Percentiles rank a stretch among this genome's conserved stretches.
These are phyloP conservation scores for Conticribra weissflogii DNA, from an alignment of 108 stramenopile species.

Conservation along the genomic window DNA sequence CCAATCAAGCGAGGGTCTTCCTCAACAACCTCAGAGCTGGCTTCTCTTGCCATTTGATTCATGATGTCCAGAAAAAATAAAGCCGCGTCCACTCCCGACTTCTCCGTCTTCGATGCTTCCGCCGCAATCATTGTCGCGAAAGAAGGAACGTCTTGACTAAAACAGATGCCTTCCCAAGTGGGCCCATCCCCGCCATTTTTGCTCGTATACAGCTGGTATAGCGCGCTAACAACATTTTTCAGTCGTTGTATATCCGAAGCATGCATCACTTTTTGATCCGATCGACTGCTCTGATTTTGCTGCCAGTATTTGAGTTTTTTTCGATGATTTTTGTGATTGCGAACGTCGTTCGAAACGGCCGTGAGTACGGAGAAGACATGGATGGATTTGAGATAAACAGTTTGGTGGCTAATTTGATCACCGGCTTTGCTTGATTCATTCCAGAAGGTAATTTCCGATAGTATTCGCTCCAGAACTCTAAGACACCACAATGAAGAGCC, in stretches of 20 bases:
- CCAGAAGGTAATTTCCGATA: slow-evolving; percentile 17
- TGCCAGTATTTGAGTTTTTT: not conserved
- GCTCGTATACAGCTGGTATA: not conserved
- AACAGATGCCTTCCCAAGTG: slow-evolving; percentile 13
- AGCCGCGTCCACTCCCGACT: slow-evolving; percentile 24
- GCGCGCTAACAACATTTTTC: not conserved
- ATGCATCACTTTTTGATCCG: not conserved
- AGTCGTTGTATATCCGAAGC: not conserved
- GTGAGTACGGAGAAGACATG: slow-evolving; percentile 33
- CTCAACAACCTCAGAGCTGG: not conserved
- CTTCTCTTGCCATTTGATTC: slow-evolving; percentile 18
- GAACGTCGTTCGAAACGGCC: slow-evolving; percentile 24
- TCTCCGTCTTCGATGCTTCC: slow-evolving; percentile 17
- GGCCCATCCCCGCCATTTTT: not conserved
- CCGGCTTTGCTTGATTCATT: slow-evolving; percentile 4
- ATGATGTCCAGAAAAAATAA: slow-evolving; percentile 27
- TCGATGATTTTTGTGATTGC: slow-evolving; percentile 6
- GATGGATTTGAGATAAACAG: slow-evolving; percentile 20
- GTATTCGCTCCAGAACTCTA: slow-evolving; percentile 16
- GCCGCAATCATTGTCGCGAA: slow-evolving; percentile 47
- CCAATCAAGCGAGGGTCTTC: slow-evolving; percentile 45
- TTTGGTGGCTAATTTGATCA: not conserved
- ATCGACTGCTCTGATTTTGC: not conserved
- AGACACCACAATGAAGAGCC: slow-evolving; percentile 18
- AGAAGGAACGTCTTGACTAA: slow-evolving; percentile 42